Percentiles rank a stretch among this genome's conserved stretches.
Conservation (phyloP, 176 grass and related monocot genomes). For the Aechmea fasciata region DNA sequence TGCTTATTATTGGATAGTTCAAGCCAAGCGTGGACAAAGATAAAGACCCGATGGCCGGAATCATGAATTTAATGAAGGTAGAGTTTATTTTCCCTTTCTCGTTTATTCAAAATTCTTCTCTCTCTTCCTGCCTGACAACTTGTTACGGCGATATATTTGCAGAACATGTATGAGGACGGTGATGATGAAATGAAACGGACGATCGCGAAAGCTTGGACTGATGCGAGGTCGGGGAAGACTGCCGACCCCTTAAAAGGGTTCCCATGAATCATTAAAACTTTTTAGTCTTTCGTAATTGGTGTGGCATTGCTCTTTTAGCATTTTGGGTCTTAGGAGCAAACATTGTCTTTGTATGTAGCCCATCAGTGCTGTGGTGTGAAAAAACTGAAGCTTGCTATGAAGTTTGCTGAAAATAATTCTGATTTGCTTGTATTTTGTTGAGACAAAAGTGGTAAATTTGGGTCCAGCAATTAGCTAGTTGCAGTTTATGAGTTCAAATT, state of each 20-base stretch:
- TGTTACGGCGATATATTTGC: constrained; percentile 1
- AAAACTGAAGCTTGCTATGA: too few species aligned
- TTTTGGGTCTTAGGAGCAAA: neutral
- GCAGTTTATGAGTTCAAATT: too few species aligned
- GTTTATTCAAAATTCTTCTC: neutral
- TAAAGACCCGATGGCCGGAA: constrained; percentile 87
- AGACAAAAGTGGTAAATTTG: too few species aligned
- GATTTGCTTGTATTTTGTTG: too few species aligned
- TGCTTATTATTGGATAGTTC: constrained; percentile 20
- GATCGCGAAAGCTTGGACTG: constrained; percentile 63
- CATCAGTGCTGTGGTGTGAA: too few species aligned
- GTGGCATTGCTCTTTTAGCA: neutral
- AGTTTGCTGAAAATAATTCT: too few species aligned
- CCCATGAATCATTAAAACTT: constrained; percentile 21
- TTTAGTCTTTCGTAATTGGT: neutral
- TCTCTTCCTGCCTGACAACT: neutral
- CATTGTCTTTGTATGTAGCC: neutral
- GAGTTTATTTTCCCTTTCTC: neutral
- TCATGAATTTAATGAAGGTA: constrained; percentile 98
- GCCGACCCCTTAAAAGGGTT: constrained; percentile 39
- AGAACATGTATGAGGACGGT: constrained; percentile 75
- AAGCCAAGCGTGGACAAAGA: constrained; percentile 68
- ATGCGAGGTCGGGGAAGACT: constrained; percentile 64
- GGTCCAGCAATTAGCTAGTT: too few species aligned
- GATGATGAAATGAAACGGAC: constrained; percentile 86